A percentile compares a stretch with the other conserved stretches of the same genome.
Conservation (phyloP, 2,329 filamentous ascomycete species). For the Claviceps citrina region DNA sequence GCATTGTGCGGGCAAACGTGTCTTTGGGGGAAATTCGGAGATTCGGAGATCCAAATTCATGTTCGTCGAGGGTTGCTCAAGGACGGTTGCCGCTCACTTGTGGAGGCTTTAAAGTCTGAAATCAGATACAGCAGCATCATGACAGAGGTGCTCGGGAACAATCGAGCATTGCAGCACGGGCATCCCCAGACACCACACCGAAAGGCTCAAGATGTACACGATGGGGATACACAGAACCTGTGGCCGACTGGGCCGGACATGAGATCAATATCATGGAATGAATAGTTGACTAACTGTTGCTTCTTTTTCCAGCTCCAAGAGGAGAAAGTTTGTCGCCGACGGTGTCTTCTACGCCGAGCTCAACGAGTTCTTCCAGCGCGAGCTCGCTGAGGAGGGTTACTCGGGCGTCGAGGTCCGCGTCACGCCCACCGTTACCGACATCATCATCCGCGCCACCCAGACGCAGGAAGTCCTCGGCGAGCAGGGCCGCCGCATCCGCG, state of each 20-base stretch:
- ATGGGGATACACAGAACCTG: neutral
- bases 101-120: neutral
- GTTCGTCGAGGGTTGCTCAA: neutral
- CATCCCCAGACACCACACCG: neutral
- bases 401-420: slow-evolving; percentile 99
- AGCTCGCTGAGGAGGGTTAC: slow-evolving; percentile 99
- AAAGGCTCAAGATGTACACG: too few relatives aligned
- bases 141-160: too few relatives aligned
- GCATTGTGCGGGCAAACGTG: neutral
- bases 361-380: slow-evolving; percentile 99
- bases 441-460: slow-evolving; percentile 99
- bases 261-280: neutral
- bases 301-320: slow-evolving; percentile 53
- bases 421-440: slow-evolving; percentile 98
- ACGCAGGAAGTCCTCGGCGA: slow-evolving; percentile 99
- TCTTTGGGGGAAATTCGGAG: neutral
- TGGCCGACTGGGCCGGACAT: too few relatives aligned
- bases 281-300: slow-evolving; percentile 3
- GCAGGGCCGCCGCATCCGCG: slow-evolving; percentile 98
- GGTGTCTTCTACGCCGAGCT: slow-evolving; percentile 99
- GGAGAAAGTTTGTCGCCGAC: slow-evolving; percentile 90
- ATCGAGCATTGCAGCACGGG: too few relatives aligned
- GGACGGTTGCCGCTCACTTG: neutral
- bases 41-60: too few relatives aligned
- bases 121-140: neutral